Evolutionary conservation across 805 yeast species (phyloP), one percentile per base, ranked within the genome.

Genomic region (Candida yuanshanica): DNA sequence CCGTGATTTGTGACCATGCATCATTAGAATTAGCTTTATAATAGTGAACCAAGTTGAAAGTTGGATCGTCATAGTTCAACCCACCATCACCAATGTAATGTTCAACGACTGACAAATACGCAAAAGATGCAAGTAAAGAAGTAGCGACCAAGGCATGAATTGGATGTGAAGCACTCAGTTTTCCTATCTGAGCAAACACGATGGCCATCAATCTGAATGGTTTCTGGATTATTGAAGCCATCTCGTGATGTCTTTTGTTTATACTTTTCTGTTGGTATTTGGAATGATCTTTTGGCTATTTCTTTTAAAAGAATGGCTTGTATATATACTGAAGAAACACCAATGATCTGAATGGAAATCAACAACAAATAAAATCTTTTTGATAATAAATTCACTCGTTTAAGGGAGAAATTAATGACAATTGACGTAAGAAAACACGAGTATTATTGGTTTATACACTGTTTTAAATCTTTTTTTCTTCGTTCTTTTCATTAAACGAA

Each of bases 131-230:
- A 32, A 87, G 59, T 37, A 89, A 64, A 12, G 91, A 72, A 6
- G 88, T 75, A 42, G 77, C 55, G 36, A 88, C 77, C 39, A 90
- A 79, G 41, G 88, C 75, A 63, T 90, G 98, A 50, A 91, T 86
- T 14, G 99, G 99, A 56, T 81, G 75, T 45, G 76, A 75, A 12
- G 95, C 93, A 39, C 91, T 77, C 18, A 72, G 59, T 43, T 60
- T 65, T 11, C 77, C 72, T 27, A 66, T 42, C 43, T 66, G 68
- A 35, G 85, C 83, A 39, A 79, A 52, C 16, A 55, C 54, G 13
- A 53, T 52, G 11, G 69, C 65, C 31, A 61, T 41, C 12, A 48
- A 54, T 39, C 51, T 55, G 48, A 64, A 56, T 35, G 63, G 63
- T 42, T 47, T 54, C 18, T 55, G 56, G 7, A 63, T 36, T 37